These are phyloP conservation scores for Shiraia sp. DNA, from an alignment of 2,329 filamentous ascomycete genomes.

Conservation along the genomic window DNA sequence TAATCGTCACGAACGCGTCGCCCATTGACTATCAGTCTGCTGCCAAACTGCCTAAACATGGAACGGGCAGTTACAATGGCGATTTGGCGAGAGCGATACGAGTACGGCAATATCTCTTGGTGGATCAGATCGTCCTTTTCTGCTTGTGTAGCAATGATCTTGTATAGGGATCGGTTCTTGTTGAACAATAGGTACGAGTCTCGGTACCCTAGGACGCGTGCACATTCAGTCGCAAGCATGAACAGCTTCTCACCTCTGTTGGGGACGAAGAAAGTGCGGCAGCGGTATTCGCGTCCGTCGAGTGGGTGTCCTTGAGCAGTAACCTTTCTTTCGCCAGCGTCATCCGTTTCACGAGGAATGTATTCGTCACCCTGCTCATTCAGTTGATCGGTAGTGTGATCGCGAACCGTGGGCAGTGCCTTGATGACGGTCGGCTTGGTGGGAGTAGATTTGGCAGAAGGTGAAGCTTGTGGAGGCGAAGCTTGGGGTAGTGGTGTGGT, in stretches of 20 bases:
- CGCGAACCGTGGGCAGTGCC: conserved; percentile 90
- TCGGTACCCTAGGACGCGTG: conserved; percentile 87
- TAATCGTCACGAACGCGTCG: conserved; percentile 95
- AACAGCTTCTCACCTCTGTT: conserved; percentile 92
- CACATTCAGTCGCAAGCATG: conserved; percentile 98
- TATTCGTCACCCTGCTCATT: conserved; percentile 91
- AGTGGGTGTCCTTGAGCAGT: conserved; percentile 78
- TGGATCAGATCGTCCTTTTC: conserved; percentile 96
- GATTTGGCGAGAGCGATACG: conserved; percentile 96
- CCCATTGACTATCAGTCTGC: conserved; percentile 86
- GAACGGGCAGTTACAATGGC: conserved; percentile 96
- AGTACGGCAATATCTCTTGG: conserved; percentile 95
- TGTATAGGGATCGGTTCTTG: conserved; percentile 94
- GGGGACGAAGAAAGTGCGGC: conserved; percentile 90
- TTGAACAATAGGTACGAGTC: conserved; percentile 99
- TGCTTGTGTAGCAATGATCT: conserved; percentile 93
- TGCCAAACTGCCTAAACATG: conserved; percentile 99
- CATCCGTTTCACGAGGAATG: conserved; percentile 88
- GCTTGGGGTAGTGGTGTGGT: conserved; percentile 53
- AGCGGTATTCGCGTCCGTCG: conserved; percentile 85
- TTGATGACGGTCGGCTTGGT: conserved; percentile 82
- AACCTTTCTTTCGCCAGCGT: conserved; percentile 93
- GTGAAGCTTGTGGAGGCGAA: conserved; percentile 63
- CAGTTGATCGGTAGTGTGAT: conserved; percentile 96
- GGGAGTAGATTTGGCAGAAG: conserved; percentile 74